Evolutionary conservation across 1,284 basidiomycete genomes (phyloP).

Genomic region (Prillingera fragicola): DNA sequence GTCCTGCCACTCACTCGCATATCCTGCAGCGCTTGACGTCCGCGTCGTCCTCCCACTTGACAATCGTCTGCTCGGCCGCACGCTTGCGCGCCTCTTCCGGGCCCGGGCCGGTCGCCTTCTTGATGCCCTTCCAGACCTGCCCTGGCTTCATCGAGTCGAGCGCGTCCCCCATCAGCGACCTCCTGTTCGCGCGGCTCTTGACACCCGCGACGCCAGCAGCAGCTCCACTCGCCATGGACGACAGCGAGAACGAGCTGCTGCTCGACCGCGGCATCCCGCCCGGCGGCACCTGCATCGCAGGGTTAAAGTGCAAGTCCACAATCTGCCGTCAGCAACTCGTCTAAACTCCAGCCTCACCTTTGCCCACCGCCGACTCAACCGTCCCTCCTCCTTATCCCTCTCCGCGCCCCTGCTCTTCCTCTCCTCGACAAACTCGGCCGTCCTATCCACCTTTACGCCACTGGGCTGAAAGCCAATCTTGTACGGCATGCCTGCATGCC

Average conservation of each 20-base stretch:
- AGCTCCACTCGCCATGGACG: slow-evolving; percentile 8
- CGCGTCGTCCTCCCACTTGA: slow-evolving; percentile 88
- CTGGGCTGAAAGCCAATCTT: slow-evolving; percentile 75
- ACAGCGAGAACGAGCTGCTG: slow-evolving; percentile 30
- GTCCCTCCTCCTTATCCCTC: slow-evolving; percentile 68
- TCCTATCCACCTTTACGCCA: slow-evolving; percentile 64
- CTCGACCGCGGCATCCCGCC: slow-evolving; percentile 21
- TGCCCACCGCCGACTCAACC: slow-evolving; percentile 72
- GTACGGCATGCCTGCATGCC: slow-evolving; percentile 53
- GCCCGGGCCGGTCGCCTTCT: slow-evolving; percentile 58
- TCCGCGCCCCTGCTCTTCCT: slow-evolving; percentile 57
- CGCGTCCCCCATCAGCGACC: slow-evolving; percentile 7
- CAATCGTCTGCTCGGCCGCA: slow-evolving; percentile 82
- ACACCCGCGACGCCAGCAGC: not conserved
- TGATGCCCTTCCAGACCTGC: slow-evolving; percentile 48
- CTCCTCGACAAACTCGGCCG: slow-evolving; percentile 66
- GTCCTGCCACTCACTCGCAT: slow-evolving; percentile 61
- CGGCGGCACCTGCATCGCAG: slow-evolving; percentile 20
- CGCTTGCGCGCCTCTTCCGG: slow-evolving; percentile 48
- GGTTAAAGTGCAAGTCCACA: slow-evolving; percentile 73
- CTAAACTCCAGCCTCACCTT: slow-evolving; percentile 51
- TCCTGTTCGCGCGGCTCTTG: not conserved
- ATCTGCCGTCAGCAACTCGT: slow-evolving; percentile 46
- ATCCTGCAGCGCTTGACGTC: slow-evolving; percentile 71
- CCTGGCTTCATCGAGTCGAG: slow-evolving; percentile 42